phyloP scores from a whole-genome alignment of 345 rosid genomes.

The Sonneratia alba region DNA sequence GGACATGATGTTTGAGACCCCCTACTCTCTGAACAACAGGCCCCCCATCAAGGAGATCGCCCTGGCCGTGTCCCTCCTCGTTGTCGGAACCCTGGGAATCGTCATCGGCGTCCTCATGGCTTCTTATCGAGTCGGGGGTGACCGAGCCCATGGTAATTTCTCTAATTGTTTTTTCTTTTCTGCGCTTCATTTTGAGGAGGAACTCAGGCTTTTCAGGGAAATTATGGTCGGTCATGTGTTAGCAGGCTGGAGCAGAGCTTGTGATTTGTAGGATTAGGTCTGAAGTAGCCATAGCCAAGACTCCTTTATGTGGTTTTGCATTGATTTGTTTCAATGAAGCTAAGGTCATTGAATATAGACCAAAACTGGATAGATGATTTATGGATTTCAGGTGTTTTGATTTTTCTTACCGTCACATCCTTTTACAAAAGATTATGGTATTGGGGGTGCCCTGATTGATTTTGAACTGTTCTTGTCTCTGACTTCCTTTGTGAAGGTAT shows the following conservation, averaged over 20 bases:
- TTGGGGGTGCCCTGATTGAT: too few relatives aligned
- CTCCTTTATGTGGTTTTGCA: neutral
- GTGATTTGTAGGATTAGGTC: neutral
- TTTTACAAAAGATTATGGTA: too few relatives aligned
- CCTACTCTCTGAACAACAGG: slow-evolving; percentile 55
- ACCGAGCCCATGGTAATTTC: slow-evolving; percentile 61
- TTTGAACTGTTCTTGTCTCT: too few relatives aligned
- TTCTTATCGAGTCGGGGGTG: slow-evolving; percentile 73
- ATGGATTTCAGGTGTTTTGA: too few relatives aligned
- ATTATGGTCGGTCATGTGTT: neutral
- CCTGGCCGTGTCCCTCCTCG: slow-evolving; percentile 77
- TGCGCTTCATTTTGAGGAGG: neutral
- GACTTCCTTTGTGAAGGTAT: too few relatives aligned
- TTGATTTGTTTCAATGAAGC: neutral
- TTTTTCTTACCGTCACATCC: too few relatives aligned
- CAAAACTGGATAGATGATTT: too few relatives aligned
- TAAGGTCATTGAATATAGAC: too few relatives aligned
- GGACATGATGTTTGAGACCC: slow-evolving; percentile 67
- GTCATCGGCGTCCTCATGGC: slow-evolving; percentile 66
- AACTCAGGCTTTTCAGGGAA: neutral
- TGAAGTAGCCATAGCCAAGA: neutral
- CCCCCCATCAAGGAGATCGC: slow-evolving; percentile 97
- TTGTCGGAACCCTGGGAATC: slow-evolving; percentile 72
- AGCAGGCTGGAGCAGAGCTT: neutral
- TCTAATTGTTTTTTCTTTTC: too few relatives aligned